These are phyloP conservation scores for Epichloe sylvatica DNA, from an alignment of 2,329 filamentous ascomycete genomes.

Conservation along the genomic window DNA sequence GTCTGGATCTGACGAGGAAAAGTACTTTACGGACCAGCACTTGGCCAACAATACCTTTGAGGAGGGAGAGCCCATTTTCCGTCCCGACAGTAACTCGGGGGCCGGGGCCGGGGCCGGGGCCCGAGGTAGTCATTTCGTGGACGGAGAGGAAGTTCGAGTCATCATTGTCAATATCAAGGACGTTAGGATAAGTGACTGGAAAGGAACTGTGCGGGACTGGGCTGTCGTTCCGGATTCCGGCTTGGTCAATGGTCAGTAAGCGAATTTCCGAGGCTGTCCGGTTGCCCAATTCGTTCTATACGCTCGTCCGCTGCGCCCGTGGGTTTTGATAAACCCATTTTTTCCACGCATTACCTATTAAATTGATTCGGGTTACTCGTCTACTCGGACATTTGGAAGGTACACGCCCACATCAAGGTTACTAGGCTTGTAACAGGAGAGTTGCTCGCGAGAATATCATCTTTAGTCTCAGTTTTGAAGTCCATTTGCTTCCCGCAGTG, in stretches of 20 bases:
- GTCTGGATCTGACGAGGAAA: slow-evolving; percentile 64
- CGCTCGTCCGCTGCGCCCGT: no score
- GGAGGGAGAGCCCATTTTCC: slow-evolving; percentile 26
- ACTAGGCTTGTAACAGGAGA: no score
- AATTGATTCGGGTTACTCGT: no score
- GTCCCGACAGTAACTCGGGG: slow-evolving; percentile 21
- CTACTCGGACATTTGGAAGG: no score
- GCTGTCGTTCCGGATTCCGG: slow-evolving; percentile 28
- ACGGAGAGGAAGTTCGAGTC: slow-evolving; percentile 71
- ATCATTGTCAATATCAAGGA: slow-evolving; percentile 75
- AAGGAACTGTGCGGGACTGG: slow-evolving; percentile 81
- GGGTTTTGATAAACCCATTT: no score
- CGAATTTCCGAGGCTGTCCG: not conserved
- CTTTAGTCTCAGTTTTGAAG: no score
- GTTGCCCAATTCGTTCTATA: not conserved
- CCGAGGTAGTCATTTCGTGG: slow-evolving; percentile 54
- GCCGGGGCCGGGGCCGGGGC: slow-evolving; percentile 28
- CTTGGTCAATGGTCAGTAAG: slow-evolving; percentile 26
- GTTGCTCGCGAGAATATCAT: no score
- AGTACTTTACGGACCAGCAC: slow-evolving; percentile 70
- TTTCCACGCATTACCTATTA: no score
- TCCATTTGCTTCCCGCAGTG: no score
- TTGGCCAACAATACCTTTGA: slow-evolving; percentile 86
- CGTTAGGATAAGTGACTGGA: slow-evolving; percentile 86
- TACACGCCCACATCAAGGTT: no score